Evolutionary conservation across 1,284 basidiomycete genomes (phyloP), one percentile per base, ranked within the genome.

Genomic region (Moesziomyces parantarcticus): DNA sequence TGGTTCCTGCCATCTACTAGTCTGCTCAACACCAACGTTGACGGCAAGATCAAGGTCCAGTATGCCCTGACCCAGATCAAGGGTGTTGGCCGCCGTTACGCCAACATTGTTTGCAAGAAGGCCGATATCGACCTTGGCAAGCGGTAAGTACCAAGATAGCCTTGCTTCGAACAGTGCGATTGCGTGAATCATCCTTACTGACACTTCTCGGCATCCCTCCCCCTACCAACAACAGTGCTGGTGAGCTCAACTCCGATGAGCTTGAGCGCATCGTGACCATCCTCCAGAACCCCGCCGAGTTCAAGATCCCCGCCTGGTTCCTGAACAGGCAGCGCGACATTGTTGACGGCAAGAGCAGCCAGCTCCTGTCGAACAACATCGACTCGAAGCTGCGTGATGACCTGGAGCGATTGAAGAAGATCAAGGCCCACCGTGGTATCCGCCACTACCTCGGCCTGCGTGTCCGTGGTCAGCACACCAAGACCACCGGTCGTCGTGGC

Each of bases 21-120:
- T 92, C 89, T 99, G 61, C 90, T 99, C 84, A 98, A 99, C 90
- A 99, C 97, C 85, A 99, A 99, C 88, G 97, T 99, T 83, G 95
- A 98, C 87, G 97, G 96, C 78, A 95, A 95, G 87, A 91, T 94
- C 84, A 98, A 98, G 89, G 92, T 98, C 66, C 79, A 81, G 82
- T 84, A 84, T 76, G 83, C 83, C 74, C 77, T 84, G 29, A 84
- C 83, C 48, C 78, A 99, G 88, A 99, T 99, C 89, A 97, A 97
- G 89, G 97, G 97, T 92, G 96, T 99, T 76, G 97, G 97, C 84
- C 92, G 97, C 76, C 92, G 97, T 70, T 99, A 97, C 88, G 90
- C 97, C 85, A 99, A 99, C 88, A 88, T 99, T 84, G 96, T 99
- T 82, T 98, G 95, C 91, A 99, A 99, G 88, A 99, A 99, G 89